A percentile compares a stretch with the other conserved stretches of the same genome.
phyloP scores from a whole-genome alignment of 208 protist genomes.

The Trypanosoma caninum region DNA sequence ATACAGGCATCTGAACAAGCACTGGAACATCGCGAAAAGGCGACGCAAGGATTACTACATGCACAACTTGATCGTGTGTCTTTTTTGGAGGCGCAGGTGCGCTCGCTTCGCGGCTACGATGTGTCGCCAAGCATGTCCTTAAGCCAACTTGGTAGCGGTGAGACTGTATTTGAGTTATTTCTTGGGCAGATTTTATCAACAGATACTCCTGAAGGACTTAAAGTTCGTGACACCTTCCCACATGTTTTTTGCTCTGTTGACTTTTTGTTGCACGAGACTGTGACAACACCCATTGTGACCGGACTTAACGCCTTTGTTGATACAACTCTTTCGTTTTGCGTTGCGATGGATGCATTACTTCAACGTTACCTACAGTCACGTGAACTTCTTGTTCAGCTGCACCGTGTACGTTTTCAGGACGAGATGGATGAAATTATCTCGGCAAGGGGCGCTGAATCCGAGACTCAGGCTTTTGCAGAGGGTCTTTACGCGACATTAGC shows the following conservation, averaged over 20 bases:
- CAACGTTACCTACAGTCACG: slow-evolving; percentile 84
- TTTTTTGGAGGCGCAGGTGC: slow-evolving; percentile 88
- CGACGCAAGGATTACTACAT: slow-evolving; percentile 55
- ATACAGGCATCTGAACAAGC: slow-evolving; percentile 31
- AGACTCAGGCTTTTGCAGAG: slow-evolving; percentile 40
- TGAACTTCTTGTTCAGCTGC: slow-evolving; percentile 79
- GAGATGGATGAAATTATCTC: slow-evolving; percentile 42
- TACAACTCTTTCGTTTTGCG: slow-evolving; percentile 78
- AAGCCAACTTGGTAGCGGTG: slow-evolving; percentile 35
- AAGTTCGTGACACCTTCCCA: slow-evolving; percentile 22
- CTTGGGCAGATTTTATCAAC: slow-evolving; percentile 81
- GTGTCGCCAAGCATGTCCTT: slow-evolving; percentile 49
- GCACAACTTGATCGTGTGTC: slow-evolving; percentile 72
- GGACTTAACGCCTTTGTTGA: slow-evolving; percentile 89
- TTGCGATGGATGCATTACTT: slow-evolving; percentile 86
- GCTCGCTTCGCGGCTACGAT: slow-evolving; percentile 73
- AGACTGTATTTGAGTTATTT: slow-evolving; percentile 90
- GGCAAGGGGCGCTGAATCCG: slow-evolving; percentile 15
- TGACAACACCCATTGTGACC: slow-evolving; percentile 76
- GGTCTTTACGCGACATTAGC: slow-evolving; percentile 79
- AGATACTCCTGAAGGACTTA: slow-evolving; percentile 42
- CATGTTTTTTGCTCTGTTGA: slow-evolving; percentile 83
- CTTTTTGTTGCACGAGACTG: slow-evolving; percentile 88
- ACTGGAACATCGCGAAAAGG: slow-evolving; percentile 48
- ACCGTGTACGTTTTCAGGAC: slow-evolving; percentile 67